Percentiles rank a stretch among this genome's conserved stretches.
Conservation (phyloP, 2,329 filamentous ascomycete genomes). For the Aspergillus sp. region DNA sequence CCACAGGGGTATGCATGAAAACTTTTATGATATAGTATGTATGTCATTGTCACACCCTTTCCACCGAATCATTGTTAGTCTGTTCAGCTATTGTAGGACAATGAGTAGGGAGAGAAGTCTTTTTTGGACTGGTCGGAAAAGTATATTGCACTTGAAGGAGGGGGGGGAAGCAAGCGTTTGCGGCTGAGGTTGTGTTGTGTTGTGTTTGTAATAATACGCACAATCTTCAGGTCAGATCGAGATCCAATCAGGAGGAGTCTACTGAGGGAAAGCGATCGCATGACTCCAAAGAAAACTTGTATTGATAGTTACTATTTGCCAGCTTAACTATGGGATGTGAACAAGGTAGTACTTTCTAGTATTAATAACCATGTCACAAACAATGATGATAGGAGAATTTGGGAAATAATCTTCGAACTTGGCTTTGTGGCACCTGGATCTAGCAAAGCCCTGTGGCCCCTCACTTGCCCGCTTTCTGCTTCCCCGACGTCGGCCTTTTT, state of each 20-base stretch:
- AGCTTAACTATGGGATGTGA: no score
- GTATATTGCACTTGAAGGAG: no score
- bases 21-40: no score
- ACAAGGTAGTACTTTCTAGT: not conserved
- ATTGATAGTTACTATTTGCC: no score
- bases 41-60: no score
- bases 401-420: conserved; percentile 7
- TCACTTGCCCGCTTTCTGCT: not conserved
- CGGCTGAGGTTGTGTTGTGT: not conserved
- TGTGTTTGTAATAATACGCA: no score
- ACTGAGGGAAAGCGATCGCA: not conserved
- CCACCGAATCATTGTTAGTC: no score
- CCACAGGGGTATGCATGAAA: no score
- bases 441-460: not conserved
- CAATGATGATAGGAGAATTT: not conserved
- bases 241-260: not conserved
- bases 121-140: no score
- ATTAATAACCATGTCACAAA: not conserved
- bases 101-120: no score
- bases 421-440: conserved; percentile 10
- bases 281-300: no score
- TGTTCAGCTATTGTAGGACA: no score
- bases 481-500: conserved; percentile 20
- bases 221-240: not conserved
- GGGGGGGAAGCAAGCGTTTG: not conserved